Evolutionary conservation across 1,139 yeast genomes (phyloP).

Genomic region (Debaryomyces sp.): DNA sequence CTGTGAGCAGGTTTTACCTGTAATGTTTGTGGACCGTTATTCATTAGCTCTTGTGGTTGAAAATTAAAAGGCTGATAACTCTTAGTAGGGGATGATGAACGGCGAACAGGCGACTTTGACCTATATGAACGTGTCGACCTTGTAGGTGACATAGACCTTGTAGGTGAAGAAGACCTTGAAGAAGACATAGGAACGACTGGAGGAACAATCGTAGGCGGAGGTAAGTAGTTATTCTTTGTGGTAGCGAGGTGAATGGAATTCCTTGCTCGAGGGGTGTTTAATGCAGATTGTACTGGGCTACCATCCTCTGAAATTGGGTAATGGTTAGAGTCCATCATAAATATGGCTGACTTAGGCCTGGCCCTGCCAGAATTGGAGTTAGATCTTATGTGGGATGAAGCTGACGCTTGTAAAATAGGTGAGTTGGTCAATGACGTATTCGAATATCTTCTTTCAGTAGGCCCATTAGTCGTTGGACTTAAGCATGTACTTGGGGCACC

Average conservation of each 20-base stretch:
- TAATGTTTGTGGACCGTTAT: slow-evolving; percentile 28
- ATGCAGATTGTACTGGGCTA: slow-evolving; percentile 21
- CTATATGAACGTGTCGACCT: slow-evolving; percentile 26
- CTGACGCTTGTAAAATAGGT: slow-evolving; percentile 24
- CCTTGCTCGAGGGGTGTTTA: slow-evolving; percentile 27
- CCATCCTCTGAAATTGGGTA: slow-evolving; percentile 36
- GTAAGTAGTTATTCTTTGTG: slow-evolving; percentile 10
- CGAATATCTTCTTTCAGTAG: slow-evolving; percentile 22
- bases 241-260: slow-evolving; percentile 19
- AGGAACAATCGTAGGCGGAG: slow-evolving; percentile 14
- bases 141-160: slow-evolving; percentile 11
- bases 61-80: slow-evolving; percentile 46
- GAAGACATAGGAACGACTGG: slow-evolving; percentile 15
- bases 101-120: slow-evolving; percentile 35
- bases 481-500: slow-evolving; percentile 8
- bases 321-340: slow-evolving; percentile 30
- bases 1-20: slow-evolving; percentile 67
- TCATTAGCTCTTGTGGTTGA: slow-evolving; percentile 44
- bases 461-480: slow-evolving; percentile 1
- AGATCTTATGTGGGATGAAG: slow-evolving; percentile 20
- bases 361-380: slow-evolving; percentile 21
- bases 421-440: slow-evolving; percentile 26
- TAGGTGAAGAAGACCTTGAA: slow-evolving; percentile 18
- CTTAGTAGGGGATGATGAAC: slow-evolving; percentile 35
- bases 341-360: slow-evolving; percentile 43